A percentile compares a stretch with the other conserved stretches of the same genome.
phyloP scores from a whole-genome alignment of 2,329 filamentous ascomycete species.

The Curvularia sp. region DNA sequence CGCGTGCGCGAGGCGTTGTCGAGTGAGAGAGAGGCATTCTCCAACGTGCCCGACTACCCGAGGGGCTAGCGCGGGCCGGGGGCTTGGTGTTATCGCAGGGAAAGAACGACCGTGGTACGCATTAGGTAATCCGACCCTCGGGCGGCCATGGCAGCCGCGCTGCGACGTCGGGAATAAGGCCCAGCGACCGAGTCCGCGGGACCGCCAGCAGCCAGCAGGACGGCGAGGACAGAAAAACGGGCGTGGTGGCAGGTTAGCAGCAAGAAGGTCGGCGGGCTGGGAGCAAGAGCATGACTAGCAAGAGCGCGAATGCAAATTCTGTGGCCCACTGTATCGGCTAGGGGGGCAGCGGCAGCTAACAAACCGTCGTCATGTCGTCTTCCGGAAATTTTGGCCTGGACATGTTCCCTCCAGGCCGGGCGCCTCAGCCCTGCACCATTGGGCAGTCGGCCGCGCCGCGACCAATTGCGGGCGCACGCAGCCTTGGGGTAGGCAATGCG shows the following conservation, averaged over 20 bases:
- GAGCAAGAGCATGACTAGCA: background rate
- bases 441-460: background rate
- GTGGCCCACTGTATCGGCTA: constrained; percentile 4
- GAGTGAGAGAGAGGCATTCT: constrained; percentile 12
- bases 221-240: background rate
- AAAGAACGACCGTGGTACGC: constrained; percentile 5
- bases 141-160: background rate
- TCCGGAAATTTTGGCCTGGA: constrained; percentile 13
- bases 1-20: constrained; percentile 1
- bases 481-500: constrained; percentile 11
- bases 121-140: constrained; percentile 13
- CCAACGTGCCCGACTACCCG: constrained; percentile 12
- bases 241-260: background rate
- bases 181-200: background rate
- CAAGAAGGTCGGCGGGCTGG: background rate
- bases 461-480: background rate
- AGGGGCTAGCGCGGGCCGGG: constrained; percentile 8
- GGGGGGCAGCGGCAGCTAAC: constrained; percentile 7
- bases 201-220: background rate
- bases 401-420: constrained; percentile 8
- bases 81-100: constrained; percentile 6
- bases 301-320: constrained; percentile 4
- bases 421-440: background rate
- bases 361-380: constrained; percentile 11
- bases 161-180: background rate